These are phyloP conservation scores for Datisca glomerata DNA, from an alignment of 306 rosid species.

Conservation along the genomic window DNA sequence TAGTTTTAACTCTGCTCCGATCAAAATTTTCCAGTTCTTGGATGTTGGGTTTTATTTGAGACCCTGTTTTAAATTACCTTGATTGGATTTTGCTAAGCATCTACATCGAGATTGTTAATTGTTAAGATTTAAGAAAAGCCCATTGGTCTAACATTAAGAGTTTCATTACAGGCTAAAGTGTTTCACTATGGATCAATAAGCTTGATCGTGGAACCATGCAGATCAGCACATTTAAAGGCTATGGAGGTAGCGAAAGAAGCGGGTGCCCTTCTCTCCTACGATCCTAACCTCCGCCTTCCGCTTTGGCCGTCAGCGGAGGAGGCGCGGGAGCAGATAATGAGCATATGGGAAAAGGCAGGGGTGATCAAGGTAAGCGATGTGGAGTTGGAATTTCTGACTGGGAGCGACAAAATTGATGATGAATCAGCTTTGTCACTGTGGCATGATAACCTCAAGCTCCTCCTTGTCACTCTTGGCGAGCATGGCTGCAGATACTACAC, in stretches of 20 bases:
- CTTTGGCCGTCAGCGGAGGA: slow-evolving; percentile 70
- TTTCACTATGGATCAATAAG: slow-evolving; percentile 93
- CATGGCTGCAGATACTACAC: slow-evolving; percentile 85
- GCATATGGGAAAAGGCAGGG: slow-evolving; percentile 90
- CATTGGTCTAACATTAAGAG: background rate
- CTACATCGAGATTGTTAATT: too few species aligned
- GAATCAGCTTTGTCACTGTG: slow-evolving; percentile 64
- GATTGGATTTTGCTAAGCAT: too few species aligned
- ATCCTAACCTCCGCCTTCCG: slow-evolving; percentile 71
- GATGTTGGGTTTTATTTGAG: too few species aligned
- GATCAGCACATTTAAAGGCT: slow-evolving; percentile 89
- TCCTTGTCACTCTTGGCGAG: slow-evolving; percentile 91
- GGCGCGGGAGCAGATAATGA: slow-evolving; percentile 73
- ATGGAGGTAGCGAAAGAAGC: slow-evolving; percentile 84
- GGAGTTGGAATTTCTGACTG: slow-evolving; percentile 80
- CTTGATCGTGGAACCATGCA: slow-evolving; percentile 96
- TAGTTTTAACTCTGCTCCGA: too few species aligned
- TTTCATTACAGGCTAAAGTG: slow-evolving; percentile 46
- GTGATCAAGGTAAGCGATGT: slow-evolving; percentile 80
- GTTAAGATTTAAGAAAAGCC: too few species aligned
- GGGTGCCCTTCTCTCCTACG: slow-evolving; percentile 77
- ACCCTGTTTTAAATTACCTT: too few species aligned
- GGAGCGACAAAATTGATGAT: slow-evolving; percentile 57
- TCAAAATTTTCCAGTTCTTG: too few species aligned
- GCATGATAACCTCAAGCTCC: slow-evolving; percentile 76